phyloP scores from a whole-genome alignment of 2,329 filamentous ascomycete genomes.

The Colletotrichum sp. region DNA sequence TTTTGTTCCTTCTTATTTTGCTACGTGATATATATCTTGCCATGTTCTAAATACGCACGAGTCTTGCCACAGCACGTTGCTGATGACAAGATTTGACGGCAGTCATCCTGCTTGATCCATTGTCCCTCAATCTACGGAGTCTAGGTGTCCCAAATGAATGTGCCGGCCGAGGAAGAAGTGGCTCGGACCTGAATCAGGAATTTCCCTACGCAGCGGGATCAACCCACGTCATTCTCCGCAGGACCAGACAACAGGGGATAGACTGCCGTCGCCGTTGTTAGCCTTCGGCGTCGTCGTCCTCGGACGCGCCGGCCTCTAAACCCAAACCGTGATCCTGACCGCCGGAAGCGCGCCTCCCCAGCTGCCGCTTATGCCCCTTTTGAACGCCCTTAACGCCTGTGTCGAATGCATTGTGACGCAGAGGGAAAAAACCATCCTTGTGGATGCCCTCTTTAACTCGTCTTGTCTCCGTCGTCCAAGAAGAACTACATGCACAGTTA shows the following conservation, averaged over 20 bases:
- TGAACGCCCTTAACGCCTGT: conserved; percentile 58
- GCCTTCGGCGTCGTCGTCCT: conserved; percentile 65
- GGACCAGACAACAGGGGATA: conserved; percentile 72
- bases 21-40: neutral
- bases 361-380: conserved; percentile 42
- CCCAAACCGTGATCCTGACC: conserved; percentile 35
- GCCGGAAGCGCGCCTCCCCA: conserved; percentile 30
- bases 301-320: conserved; percentile 56
- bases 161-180: neutral
- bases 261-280: conserved; percentile 63
- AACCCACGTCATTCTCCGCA: conserved; percentile 37
- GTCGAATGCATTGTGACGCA: conserved; percentile 41
- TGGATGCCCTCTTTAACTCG: conserved; percentile 62
- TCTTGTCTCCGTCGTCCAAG: conserved; percentile 76
- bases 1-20: neutral
- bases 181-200: neutral
- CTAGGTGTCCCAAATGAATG: neutral
- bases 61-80: conserved; percentile 35
- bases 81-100: conserved; percentile 50
- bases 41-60: conserved; percentile 15
- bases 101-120: conserved; percentile 68
- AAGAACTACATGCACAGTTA: conserved; percentile 73
- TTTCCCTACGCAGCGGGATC: neutral
- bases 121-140: conserved; percentile 59
- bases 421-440: conserved; percentile 33